A percentile compares a stretch with the other conserved stretches of the same genome.
Conservation (phyloP, 306 rosid genomes). For the Castanospermum australe region DNA sequence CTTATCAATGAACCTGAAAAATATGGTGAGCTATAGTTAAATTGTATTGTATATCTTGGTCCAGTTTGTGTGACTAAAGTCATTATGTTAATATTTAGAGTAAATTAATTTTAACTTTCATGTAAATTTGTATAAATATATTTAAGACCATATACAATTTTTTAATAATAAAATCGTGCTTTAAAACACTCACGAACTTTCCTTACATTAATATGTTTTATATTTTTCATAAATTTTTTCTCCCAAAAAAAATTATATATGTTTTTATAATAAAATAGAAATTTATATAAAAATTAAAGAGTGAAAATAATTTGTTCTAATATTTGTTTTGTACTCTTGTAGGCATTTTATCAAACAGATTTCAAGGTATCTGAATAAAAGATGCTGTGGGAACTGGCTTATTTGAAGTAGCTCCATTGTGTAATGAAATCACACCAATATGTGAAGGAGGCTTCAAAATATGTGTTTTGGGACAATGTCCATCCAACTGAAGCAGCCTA, state of each 20-base stretch:
- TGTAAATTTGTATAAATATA: background rate
- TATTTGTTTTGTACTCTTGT: background rate
- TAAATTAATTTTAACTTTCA: background rate
- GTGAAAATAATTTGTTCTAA: background rate
- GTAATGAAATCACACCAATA: conserved; percentile 33
- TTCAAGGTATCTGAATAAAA: conserved; percentile 40
- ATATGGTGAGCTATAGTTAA: conserved; percentile 39
- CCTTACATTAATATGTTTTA: too few species aligned
- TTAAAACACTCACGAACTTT: too few species aligned
- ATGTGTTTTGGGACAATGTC: conserved; percentile 56
- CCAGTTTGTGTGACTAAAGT: background rate
- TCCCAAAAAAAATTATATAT: too few species aligned
- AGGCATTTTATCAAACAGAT: conserved; percentile 29
- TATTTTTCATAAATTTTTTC: too few species aligned
- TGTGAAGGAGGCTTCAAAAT: conserved; percentile 41
- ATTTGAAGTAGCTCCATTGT: conserved; percentile 39
- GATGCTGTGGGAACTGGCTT: conserved; percentile 56
- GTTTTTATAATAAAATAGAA: background rate
- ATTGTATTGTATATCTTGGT: background rate
- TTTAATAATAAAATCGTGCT: too few species aligned
- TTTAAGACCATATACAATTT: background rate
- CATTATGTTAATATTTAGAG: background rate
- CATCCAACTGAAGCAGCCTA: conserved; percentile 56
- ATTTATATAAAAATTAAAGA: background rate
- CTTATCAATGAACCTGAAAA: conserved; percentile 56